A percentile compares a stretch with the other conserved stretches of the same genome.
phyloP scores from a whole-genome alignment of 495 filamentous ascomycete genomes.

The Trypethelium eluteriae region DNA sequence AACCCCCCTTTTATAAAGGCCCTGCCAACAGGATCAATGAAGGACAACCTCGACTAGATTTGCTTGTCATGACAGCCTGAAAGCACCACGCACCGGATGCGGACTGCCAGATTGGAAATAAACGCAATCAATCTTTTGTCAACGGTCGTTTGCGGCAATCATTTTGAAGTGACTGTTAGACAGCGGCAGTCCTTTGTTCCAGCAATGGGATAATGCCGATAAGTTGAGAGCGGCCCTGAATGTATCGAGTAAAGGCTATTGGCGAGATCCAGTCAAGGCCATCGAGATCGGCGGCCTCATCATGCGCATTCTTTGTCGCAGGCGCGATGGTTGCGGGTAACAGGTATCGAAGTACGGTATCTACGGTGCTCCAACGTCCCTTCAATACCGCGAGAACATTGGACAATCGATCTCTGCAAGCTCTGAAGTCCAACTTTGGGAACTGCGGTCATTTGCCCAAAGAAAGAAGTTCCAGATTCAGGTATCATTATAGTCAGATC shows the following conservation, averaged over 20 bases:
- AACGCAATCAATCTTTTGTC: background rate
- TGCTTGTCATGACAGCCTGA: background rate
- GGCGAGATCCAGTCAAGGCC: background rate
- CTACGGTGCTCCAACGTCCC: no score
- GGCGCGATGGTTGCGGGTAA: no score
- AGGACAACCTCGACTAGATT: background rate
- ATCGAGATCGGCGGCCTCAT: background rate
- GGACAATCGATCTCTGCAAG: background rate
- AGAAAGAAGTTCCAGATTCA: background rate
- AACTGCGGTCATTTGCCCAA: background rate
- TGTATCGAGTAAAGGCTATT: background rate
- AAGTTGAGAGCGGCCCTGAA: background rate
- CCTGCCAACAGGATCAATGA: background rate
- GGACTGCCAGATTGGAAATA: background rate
- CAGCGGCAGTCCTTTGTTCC: background rate
- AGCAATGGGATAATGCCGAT: background rate
- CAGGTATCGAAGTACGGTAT: no score
- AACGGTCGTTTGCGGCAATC: background rate
- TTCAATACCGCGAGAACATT: no score
- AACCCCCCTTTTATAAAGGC: background rate
- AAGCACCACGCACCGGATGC: background rate
- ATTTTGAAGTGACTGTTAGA: background rate
- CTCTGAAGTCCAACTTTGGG: background rate
- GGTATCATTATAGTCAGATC: background rate
- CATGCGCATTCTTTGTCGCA: no score